These are phyloP conservation scores for Geranium incanum DNA, from an alignment of 441 rosid genomes.

Conservation along the genomic window DNA sequence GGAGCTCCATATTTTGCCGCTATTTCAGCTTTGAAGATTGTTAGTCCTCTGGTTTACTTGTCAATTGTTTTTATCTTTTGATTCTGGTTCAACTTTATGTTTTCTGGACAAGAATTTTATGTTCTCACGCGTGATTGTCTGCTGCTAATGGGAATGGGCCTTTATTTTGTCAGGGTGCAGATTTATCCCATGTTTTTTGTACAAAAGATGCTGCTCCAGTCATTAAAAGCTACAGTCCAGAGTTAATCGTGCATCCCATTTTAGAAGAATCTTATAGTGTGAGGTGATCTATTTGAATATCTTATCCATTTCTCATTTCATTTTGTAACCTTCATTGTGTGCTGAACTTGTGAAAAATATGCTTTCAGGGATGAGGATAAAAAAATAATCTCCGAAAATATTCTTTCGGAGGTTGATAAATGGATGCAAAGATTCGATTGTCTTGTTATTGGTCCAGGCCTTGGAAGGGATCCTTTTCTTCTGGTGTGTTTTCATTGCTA, in stretches of 20 bases:
- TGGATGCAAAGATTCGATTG: constrained; percentile 98
- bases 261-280: constrained; percentile 72
- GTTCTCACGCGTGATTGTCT: neutral
- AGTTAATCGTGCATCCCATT: constrained; percentile 83
- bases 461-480: constrained; percentile 89
- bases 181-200: constrained; percentile 93
- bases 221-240: constrained; percentile 92
- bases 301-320: neutral
- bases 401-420: constrained; percentile 67
- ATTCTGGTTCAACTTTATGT: constrained; percentile 10
- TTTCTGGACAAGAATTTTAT: neutral
- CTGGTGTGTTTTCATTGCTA: constrained; percentile 36
- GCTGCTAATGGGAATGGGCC: constrained; percentile 12
- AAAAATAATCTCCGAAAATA: constrained; percentile 33
- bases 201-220: constrained; percentile 90
- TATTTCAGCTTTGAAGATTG: constrained; percentile 83
- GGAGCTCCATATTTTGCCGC: constrained; percentile 97
- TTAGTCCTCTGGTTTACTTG: constrained; percentile 25
- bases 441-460: constrained; percentile 92
- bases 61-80: constrained; percentile 3
- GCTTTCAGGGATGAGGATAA: constrained; percentile 49
- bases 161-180: constrained; percentile 60
- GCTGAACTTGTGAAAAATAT: constrained; percentile 11
- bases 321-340: neutral
- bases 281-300: constrained; percentile 32